Evolutionary conservation across 2,329 filamentous ascomycete species (phyloP).

Genomic region (Ramichloridium luteum): DNA sequence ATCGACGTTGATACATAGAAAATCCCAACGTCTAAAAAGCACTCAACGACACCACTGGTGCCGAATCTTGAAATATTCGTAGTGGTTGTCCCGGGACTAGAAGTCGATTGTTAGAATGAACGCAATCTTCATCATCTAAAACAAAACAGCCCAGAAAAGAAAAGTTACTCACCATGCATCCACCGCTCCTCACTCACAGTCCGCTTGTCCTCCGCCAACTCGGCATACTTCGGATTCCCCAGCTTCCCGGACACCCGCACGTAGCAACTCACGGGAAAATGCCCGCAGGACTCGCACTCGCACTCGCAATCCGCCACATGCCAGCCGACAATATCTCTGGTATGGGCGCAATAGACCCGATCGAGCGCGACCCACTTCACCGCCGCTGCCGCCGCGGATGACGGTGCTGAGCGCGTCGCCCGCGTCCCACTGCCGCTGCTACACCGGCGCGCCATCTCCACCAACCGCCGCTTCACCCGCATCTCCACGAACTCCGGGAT

Average conservation of each 20-base stretch:
- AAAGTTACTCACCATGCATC: slow-evolving; percentile 4
- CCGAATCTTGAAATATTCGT: background rate
- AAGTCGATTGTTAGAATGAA: too few relatives aligned
- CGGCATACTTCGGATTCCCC: slow-evolving; percentile 6
- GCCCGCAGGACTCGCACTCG: slow-evolving; percentile 13
- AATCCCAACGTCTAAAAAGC: too few relatives aligned
- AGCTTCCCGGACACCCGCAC: slow-evolving; percentile 9
- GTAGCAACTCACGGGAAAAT: slow-evolving; percentile 12
- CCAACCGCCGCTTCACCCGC: slow-evolving; percentile 8
- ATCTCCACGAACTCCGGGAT: slow-evolving; percentile 10
- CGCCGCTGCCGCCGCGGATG: slow-evolving; percentile 2
- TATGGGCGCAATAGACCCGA: slow-evolving; percentile 13
- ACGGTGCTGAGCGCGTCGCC: background rate
- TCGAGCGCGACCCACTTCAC: slow-evolving; percentile 11
- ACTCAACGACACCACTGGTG: background rate
- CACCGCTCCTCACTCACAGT: slow-evolving; percentile 11
- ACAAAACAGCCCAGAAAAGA: background rate
- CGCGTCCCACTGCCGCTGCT: too few relatives aligned
- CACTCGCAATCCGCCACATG: slow-evolving; percentile 9
- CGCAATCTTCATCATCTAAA: background rate
- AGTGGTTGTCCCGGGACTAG: background rate
- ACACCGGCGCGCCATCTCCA: slow-evolving; percentile 6
- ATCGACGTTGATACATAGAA: too few relatives aligned
- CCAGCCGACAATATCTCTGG: slow-evolving; percentile 11
- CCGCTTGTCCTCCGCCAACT: slow-evolving; percentile 7